phyloP scores from a whole-genome alignment of 495 filamentous ascomycete species.

The Clohesyomyces aquaticus region DNA sequence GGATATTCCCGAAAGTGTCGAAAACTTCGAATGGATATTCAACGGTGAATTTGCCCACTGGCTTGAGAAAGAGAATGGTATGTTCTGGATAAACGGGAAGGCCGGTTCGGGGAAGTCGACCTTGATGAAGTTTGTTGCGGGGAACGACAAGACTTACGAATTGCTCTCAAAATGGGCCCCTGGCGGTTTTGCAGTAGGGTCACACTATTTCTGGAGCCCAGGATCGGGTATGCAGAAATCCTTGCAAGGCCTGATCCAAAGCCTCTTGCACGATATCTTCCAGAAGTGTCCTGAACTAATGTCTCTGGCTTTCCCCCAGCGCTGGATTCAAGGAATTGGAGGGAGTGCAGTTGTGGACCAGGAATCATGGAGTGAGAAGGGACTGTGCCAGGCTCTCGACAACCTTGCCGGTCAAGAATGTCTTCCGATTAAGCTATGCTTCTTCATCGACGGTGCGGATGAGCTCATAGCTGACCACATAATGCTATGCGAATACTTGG shows the following conservation, averaged over 20 bases:
- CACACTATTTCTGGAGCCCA: slow-evolving; percentile 29
- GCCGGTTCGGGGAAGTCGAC: slow-evolving; percentile 22
- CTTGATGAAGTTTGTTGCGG: slow-evolving; percentile 29
- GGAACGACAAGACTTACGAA: too few relatives aligned
- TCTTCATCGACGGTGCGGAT: slow-evolving; percentile 30
- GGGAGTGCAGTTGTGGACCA: too few relatives aligned
- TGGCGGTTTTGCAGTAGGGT: slow-evolving; percentile 13
- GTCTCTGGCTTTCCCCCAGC: too few relatives aligned
- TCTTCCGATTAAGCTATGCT: too few relatives aligned
- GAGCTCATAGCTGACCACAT: slow-evolving; percentile 8
- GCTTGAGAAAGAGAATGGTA: neutral
- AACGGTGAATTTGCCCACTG: slow-evolving; percentile 21
- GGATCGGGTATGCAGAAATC: slow-evolving; percentile 22
- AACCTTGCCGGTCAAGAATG: too few relatives aligned
- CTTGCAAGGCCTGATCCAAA: slow-evolving; percentile 4
- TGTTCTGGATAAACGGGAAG: slow-evolving; percentile 4
- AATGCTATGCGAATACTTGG: slow-evolving; percentile 13
- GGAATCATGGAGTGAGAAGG: too few relatives aligned
- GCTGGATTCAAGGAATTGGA: too few relatives aligned
- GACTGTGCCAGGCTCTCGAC: too few relatives aligned
- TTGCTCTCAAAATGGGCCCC: slow-evolving; percentile 1
- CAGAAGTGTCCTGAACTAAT: too few relatives aligned
- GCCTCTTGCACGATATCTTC: slow-evolving; percentile 24
- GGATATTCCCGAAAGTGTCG: slow-evolving; percentile 11
- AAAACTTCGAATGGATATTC: slow-evolving; percentile 22